Evolutionary conservation across 108 stramenopile species (phyloP), one percentile per base, ranked within the genome.

Genomic region (Skeletonema grethae): DNA sequence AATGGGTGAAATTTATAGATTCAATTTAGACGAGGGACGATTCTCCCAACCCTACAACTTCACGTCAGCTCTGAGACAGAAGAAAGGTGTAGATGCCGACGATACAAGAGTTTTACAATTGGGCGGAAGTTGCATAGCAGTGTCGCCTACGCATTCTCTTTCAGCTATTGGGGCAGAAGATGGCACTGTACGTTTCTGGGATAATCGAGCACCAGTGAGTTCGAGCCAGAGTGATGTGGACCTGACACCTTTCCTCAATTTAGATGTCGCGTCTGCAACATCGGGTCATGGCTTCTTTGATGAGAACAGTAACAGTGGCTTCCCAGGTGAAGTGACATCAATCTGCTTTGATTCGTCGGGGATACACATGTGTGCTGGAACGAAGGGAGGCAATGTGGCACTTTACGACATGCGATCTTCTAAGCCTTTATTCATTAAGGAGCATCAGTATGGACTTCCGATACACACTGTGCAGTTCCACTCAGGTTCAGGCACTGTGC

Each of bases 371-470:
- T 97, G 91, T 57, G 90, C 90, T 2, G 99, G 99, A 15, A 97
- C 98, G 5, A 82, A 83, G 24, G 91, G 89, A 22, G 99, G 97
- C 0, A 79, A 90, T 46, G 97, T 95, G 22, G 90, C 91, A 11
- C 68, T 98, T 36, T 99, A 97, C 76, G 99, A 99, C 73, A 89
- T 99, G 64, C 86, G 99, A 8, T 93, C 97, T 41, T 83, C 90
- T 45, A 82, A 77, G 55, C 99, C 99, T 2, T 48, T 97, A 15
- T 79, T 86, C 57, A 76, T 96, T 36, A 95, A 96, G 84, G 97
- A 98, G 76, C 99, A 99, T 86, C 96, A 97, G 71, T 93, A 96
- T 80, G 97, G 96, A 36, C 77, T 97, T 55, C 96, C 98, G 5
- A 96, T 99, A 75, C 88, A 94, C 63, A 95, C 90, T 7, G 59